Percentiles rank a stretch among this genome's conserved stretches.
These are phyloP conservation scores for Trichosporon faecale DNA, from an alignment of 1,284 basidiomycete genomes.

Conservation along the genomic window DNA sequence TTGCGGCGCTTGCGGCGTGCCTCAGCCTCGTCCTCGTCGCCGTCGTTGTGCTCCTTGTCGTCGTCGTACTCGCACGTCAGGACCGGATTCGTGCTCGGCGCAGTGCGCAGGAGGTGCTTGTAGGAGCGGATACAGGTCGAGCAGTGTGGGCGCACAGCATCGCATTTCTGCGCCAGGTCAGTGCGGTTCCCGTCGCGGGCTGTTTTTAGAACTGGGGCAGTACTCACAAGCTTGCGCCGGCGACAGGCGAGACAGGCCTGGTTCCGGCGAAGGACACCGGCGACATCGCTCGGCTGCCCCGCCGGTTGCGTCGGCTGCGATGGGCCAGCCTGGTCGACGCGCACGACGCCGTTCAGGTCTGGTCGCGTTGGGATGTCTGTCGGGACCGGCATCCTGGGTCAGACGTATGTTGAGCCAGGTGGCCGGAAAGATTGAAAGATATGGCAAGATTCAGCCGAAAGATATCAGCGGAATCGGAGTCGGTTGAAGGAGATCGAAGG, in stretches of 20 bases:
- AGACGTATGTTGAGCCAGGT: background rate
- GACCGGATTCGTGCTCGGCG: slow-evolving; percentile 39
- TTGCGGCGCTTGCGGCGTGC: slow-evolving; percentile 42
- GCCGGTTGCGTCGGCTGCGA: background rate
- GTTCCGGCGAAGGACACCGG: slow-evolving; percentile 32
- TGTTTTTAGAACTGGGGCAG: background rate
- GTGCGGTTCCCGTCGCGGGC: background rate
- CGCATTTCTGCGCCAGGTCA: slow-evolving; percentile 41
- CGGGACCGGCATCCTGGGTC: slow-evolving; percentile 16
- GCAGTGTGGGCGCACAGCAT: slow-evolving; percentile 49
- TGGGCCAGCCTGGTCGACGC: slow-evolving; percentile 14
- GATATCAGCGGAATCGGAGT: background rate
- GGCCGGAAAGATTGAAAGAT: background rate
- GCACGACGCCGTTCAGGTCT: slow-evolving; percentile 20
- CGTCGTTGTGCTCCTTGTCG: slow-evolving; percentile 20
- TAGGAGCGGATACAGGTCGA: slow-evolving; percentile 49
- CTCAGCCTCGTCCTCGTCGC: slow-evolving; percentile 23
- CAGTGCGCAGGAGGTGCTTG: slow-evolving; percentile 41
- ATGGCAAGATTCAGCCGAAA: background rate
- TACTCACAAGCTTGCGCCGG: slow-evolving; percentile 29
- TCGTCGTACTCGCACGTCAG: slow-evolving; percentile 49
- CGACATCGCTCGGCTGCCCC: slow-evolving; percentile 23
- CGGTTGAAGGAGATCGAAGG: no score
- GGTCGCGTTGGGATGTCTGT: slow-evolving; percentile 23
- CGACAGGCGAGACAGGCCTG: slow-evolving; percentile 36